A percentile compares a stretch with the other conserved stretches of the same genome.
phyloP scores from a whole-genome alignment of 345 rosid species.

The Populus pruinosa region DNA sequence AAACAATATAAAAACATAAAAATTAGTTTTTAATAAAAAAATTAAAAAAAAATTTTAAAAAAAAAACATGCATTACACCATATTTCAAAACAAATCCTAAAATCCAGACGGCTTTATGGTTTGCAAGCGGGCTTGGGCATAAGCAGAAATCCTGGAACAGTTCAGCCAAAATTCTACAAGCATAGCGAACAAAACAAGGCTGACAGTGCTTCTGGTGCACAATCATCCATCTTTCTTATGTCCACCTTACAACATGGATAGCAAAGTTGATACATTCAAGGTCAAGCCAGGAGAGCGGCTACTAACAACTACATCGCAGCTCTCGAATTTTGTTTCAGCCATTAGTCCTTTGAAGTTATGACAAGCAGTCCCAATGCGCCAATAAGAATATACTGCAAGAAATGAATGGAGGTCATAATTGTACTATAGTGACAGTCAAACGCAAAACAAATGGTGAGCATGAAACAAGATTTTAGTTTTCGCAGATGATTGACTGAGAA shows the following conservation, averaged over 20 bases:
- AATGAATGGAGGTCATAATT: neutral
- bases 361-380: conserved; percentile 86
- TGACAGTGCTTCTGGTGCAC: neutral
- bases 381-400: conserved; percentile 72
- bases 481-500: neutral
- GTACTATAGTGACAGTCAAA: neutral
- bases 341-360: conserved; percentile 81
- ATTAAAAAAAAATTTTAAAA: no score
- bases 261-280: neutral
- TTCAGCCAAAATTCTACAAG: neutral
- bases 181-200: neutral
- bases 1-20: no score
- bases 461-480: neutral
- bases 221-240: neutral
- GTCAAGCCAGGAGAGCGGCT: neutral
- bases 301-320: neutral
- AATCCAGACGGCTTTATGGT: neutral
- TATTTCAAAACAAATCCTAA: neutral
- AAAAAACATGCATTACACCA: no score
- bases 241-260: neutral
- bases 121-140: neutral
- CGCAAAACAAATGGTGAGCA: neutral
- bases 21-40: no score
- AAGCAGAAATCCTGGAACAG: neutral
- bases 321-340: conserved; percentile 3